Evolutionary conservation across 495 filamentous ascomycete species (phyloP).

Genomic region (Podospora pseudocomata): DNA sequence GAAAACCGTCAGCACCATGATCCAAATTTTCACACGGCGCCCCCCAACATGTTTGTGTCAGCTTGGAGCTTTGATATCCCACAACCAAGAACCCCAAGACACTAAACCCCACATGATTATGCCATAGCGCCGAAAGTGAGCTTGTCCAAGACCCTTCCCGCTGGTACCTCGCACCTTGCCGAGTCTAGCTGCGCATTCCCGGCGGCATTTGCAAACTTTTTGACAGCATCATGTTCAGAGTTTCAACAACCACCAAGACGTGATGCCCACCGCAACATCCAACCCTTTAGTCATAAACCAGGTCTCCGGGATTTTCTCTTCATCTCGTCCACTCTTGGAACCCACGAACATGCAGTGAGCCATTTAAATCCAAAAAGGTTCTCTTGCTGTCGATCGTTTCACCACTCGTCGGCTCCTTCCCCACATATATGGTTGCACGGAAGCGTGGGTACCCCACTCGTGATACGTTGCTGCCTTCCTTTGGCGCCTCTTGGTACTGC

Average conservation of each 20-base stretch:
- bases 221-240: neutral
- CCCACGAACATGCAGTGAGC: neutral
- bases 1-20: too few relatives aligned
- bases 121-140: neutral
- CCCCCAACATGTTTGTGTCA: too few relatives aligned
- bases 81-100: neutral
- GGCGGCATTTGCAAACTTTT: neutral
- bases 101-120: neutral
- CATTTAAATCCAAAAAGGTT: neutral
- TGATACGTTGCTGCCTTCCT: neutral
- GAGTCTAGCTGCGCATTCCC: neutral
- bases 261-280: neutral
- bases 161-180: neutral
- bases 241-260: too few relatives aligned
- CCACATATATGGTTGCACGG: neutral
- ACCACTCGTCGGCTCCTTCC: neutral
- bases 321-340: neutral
- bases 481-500: neutral
- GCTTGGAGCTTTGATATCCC: too few relatives aligned
- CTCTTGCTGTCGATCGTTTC: neutral
- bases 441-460: neutral
- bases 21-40: too few relatives aligned
- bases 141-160: neutral
- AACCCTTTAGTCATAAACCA: neutral
- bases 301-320: neutral